Evolutionary conservation across 345 rosid genomes (phyloP).

Genomic region (Noccaea bulbosa): DNA sequence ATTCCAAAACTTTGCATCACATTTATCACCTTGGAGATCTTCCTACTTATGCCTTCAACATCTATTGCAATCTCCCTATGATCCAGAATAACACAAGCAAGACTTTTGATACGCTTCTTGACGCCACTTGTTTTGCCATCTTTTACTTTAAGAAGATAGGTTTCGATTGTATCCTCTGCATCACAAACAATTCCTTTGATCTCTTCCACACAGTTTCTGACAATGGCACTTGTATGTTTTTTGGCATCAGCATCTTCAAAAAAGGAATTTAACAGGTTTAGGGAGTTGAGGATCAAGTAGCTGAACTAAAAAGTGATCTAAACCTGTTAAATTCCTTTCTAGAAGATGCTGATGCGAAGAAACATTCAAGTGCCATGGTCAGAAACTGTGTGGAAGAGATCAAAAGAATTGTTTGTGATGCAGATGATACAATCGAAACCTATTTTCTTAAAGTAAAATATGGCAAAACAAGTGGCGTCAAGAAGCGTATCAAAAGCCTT

Average conservation of each 20-base stretch:
- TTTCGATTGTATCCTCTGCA: constrained; percentile 41
- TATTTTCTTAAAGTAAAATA: constrained; percentile 20
- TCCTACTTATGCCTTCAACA: not conserved
- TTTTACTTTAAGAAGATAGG: constrained; percentile 18
- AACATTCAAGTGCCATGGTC: constrained; percentile 33
- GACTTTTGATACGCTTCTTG: constrained; percentile 5
- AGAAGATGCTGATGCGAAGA: constrained; percentile 42
- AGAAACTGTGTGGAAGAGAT: constrained; percentile 36
- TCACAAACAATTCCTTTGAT: constrained; percentile 39
- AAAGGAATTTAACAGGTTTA: constrained; percentile 32
- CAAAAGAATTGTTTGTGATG: constrained; percentile 35
- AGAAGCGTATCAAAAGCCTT: constrained; percentile 4
- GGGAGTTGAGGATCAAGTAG: constrained; percentile 22
- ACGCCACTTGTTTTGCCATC: not conserved
- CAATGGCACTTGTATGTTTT: constrained; percentile 33
- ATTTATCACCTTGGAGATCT: not conserved
- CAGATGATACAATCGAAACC: constrained; percentile 41
- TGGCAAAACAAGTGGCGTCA: not conserved
- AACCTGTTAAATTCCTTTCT: constrained; percentile 36
- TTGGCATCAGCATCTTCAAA: constrained; percentile 42
- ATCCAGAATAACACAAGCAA: not conserved
- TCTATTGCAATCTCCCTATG: not conserved
- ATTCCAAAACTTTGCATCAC: not conserved
- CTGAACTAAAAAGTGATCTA: constrained; percentile 30
- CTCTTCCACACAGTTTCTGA: constrained; percentile 34